Conservation (phyloP, 805 yeast species). For the Wickerhamomyces chaumierensis region DNA sequence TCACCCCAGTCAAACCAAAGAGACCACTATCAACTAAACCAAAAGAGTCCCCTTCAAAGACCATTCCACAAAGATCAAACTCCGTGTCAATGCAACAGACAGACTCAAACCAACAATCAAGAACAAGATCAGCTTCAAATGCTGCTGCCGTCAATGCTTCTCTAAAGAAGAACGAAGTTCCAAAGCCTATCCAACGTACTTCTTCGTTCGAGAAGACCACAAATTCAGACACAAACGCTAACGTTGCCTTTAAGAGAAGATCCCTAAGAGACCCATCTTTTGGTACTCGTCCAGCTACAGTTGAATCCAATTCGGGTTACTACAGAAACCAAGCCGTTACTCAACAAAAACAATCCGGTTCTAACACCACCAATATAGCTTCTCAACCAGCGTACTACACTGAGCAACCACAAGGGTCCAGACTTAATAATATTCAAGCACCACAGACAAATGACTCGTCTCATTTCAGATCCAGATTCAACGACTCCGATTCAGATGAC, state of each 20-base stretch:
- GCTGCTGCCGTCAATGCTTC: constrained; percentile 37
- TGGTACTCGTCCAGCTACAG: constrained; percentile 3
- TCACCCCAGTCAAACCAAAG: constrained; percentile 1
- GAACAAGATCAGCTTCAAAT: constrained; percentile 10
- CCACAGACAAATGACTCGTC: constrained; percentile 17
- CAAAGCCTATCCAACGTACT: constrained; percentile 12
- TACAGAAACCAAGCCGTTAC: constrained; percentile 17
- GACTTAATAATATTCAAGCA: constrained; percentile 1
- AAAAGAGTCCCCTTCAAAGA: constrained; percentile 1
- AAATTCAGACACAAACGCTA: constrained; percentile 17
- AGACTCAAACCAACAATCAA: background rate
- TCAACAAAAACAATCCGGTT: constrained; percentile 4
- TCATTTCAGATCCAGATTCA: constrained; percentile 37
- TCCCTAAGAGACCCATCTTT: constrained; percentile 23
- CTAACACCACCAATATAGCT: background rate
- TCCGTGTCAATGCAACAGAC: background rate
- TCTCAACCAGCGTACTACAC: constrained; percentile 4
- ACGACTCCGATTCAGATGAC: constrained; percentile 53
- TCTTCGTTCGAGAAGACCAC: constrained; percentile 50
- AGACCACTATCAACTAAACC: constrained; percentile 3
- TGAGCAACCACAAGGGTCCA: constrained; percentile 5
- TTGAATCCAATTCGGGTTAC: constrained; percentile 16
- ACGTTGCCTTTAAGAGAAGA: constrained; percentile 26
- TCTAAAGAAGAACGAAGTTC: constrained; percentile 31
- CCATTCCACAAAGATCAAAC: constrained; percentile 3